phyloP scores from a whole-genome alignment of 306 rosid genomes.

The Rubus idaeus region DNA sequence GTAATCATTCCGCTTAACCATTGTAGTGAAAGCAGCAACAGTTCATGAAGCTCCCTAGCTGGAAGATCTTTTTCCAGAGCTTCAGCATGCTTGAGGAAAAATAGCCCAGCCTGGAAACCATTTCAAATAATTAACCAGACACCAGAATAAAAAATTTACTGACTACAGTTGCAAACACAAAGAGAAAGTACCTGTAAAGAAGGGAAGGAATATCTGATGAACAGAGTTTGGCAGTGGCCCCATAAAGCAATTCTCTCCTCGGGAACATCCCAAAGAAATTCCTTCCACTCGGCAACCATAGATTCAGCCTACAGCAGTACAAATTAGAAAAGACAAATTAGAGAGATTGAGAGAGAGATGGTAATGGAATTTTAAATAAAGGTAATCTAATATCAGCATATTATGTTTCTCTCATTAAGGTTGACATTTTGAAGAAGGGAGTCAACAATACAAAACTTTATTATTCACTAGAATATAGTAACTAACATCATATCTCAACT shows the following conservation, averaged over 20 bases:
- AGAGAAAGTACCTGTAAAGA: conserved; percentile 67
- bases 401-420: not conserved
- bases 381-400: not conserved
- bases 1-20: conserved; percentile 98
- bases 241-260: conserved; percentile 95
- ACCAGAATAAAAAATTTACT: conserved; percentile 18
- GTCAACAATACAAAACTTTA: not conserved
- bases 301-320: conserved; percentile 75
- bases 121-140: conserved; percentile 13
- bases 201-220: conserved; percentile 91
- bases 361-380: not conserved
- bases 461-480: not conserved
- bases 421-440: not conserved
- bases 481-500: not conserved
- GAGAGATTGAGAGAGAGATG: not conserved
- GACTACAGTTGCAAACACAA: conserved; percentile 28
- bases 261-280: conserved; percentile 97
- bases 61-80: conserved; percentile 97
- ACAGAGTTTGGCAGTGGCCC: conserved; percentile 89
- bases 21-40: conserved; percentile 83
- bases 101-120: conserved; percentile 83
- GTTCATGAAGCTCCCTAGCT: conserved; percentile 91
- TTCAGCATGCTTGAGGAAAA: conserved; percentile 97
- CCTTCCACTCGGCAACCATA: conserved; percentile 98
- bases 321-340: conserved; percentile 8